Evolutionary conservation across 352 stramenopile genomes (phyloP).

Genomic region (Phytopythium sindhum): DNA sequence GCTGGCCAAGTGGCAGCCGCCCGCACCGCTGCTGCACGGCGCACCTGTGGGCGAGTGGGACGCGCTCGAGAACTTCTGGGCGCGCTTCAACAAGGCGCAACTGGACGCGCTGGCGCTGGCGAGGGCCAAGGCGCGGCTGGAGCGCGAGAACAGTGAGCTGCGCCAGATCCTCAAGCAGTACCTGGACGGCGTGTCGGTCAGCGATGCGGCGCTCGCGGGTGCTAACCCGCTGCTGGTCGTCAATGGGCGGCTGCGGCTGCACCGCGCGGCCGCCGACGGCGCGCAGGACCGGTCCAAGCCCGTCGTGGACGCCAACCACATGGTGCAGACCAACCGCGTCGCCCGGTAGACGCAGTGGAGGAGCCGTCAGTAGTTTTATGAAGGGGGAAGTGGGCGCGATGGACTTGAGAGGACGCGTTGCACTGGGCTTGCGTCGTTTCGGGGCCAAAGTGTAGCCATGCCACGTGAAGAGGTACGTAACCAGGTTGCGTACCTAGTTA

Average conservation of each 20-base stretch:
- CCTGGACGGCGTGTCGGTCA: conserved; percentile 91
- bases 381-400: too few species aligned
- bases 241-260: conserved; percentile 82
- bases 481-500: too few species aligned
- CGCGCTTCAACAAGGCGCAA: conserved; percentile 94
- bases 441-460: too few species aligned
- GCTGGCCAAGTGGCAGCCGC: conserved; percentile 48
- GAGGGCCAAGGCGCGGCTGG: conserved; percentile 80
- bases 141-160: conserved; percentile 89
- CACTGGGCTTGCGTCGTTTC: conserved; percentile 1
- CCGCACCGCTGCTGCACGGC: conserved; percentile 42
- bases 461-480: too few species aligned
- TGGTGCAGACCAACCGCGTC: conserved; percentile 73
- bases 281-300: conserved; percentile 36
- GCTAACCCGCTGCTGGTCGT: conserved; percentile 92
- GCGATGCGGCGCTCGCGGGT: conserved; percentile 87
- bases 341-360: too few species aligned
- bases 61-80: conserved; percentile 91
- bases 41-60: conserved; percentile 71
- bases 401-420: too few species aligned
- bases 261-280: conserved; percentile 32
- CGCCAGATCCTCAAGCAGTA: conserved; percentile 92
- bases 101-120: conserved; percentile 91
- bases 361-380: too few species aligned
- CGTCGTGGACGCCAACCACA: conserved; percentile 80